Evolutionary conservation across 768 basidiomycete genomes (phyloP).

Genomic region (Termitomyces sp.): DNA sequence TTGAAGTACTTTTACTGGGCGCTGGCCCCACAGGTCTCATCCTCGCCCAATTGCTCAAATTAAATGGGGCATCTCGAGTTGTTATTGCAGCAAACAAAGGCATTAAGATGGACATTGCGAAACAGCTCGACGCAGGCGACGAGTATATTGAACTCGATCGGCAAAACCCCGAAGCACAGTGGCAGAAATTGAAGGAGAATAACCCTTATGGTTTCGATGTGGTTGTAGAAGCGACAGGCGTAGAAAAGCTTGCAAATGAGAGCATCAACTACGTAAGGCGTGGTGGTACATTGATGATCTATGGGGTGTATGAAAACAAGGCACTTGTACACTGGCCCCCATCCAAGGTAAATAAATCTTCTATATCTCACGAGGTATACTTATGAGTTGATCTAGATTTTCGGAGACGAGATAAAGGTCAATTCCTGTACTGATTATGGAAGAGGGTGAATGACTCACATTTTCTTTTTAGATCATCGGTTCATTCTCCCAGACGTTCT

Average conservation of each 20-base stretch:
- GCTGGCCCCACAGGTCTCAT: conserved; percentile 92
- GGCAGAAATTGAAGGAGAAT: conserved; percentile 72
- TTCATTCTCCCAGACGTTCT: conserved; percentile 84
- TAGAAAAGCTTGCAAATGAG: conserved; percentile 82
- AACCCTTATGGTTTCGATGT: conserved; percentile 89
- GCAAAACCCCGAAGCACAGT: conserved; percentile 67
- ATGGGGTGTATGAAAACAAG: conserved; percentile 87
- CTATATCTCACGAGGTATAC: no score
- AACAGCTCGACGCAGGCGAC: conserved; percentile 71
- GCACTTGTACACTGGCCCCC: conserved; percentile 85
- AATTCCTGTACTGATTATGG: background rate
- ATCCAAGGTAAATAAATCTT: conserved; percentile 35
- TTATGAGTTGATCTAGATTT: conserved; percentile 42
- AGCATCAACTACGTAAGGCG: conserved; percentile 86
- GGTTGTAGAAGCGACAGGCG: conserved; percentile 63
- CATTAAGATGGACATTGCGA: conserved; percentile 85
- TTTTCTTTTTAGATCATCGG: conserved; percentile 62
- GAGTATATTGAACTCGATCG: conserved; percentile 85
- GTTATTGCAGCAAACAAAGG: conserved; percentile 89
- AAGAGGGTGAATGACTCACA: background rate
- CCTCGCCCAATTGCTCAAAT: conserved; percentile 80
- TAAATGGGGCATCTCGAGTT: conserved; percentile 77
- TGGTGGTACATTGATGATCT: conserved; percentile 82
- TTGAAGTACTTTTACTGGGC: conserved; percentile 80
- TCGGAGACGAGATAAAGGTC: conserved; percentile 53